Conservation (phyloP, 345 rosid genomes). For the Fremontodendron californicum region DNA sequence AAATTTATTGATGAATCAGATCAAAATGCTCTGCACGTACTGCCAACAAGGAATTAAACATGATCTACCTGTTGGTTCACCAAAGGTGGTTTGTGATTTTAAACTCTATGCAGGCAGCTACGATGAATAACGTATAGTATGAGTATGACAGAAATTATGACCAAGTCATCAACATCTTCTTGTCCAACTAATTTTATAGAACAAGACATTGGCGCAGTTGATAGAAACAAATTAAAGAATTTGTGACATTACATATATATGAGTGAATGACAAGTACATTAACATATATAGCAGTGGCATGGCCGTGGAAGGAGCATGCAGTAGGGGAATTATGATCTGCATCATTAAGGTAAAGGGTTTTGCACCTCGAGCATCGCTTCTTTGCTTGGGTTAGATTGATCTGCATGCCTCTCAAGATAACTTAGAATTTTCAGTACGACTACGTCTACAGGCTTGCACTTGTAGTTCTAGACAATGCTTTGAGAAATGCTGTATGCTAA, state of each 20-base stretch:
- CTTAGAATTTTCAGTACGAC: constrained; percentile 1
- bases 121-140: too few species aligned
- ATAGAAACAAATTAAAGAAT: too few species aligned
- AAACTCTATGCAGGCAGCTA: not conserved
- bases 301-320: constrained; percentile 62
- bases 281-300: constrained; percentile 52
- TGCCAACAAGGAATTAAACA: not conserved
- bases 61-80: not conserved
- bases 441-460: not conserved
- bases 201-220: too few species aligned
- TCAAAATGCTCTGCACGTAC: not conserved
- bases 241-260: too few species aligned
- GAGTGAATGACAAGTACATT: too few species aligned
- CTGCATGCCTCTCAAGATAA: not conserved
- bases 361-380: constrained; percentile 56
- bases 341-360: constrained; percentile 38
- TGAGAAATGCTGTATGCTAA: not conserved
- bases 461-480: not conserved
- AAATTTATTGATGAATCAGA: not conserved
- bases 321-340: constrained; percentile 43
- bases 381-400: too few species aligned
- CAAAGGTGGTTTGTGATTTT: not conserved
- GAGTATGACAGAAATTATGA: too few species aligned
- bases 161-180: too few species aligned
- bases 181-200: too few species aligned